Evolutionary conservation across 1,139 yeast species (phyloP).

Genomic region (Wickerhamiella infanticola): DNA sequence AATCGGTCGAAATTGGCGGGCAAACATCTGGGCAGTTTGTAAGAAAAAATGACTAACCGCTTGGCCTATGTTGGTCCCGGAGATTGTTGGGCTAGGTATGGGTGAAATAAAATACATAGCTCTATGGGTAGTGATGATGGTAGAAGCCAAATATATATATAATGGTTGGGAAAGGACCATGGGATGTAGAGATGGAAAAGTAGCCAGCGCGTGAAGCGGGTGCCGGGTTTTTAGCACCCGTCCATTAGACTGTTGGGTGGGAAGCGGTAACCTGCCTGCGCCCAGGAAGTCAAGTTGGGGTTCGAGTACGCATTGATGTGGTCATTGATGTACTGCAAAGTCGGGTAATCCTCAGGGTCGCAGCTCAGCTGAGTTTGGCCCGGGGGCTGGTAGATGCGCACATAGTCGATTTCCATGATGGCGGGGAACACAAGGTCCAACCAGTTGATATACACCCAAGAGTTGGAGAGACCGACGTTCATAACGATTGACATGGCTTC

Average conservation of each 20-base stretch:
- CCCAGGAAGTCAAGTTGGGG: conserved; percentile 51
- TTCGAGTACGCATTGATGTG: conserved; percentile 51
- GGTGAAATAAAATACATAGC: no score
- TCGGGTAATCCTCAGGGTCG: conserved; percentile 63
- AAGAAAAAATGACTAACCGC: no score
- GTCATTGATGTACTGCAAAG: conserved; percentile 49
- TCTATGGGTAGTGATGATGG: no score
- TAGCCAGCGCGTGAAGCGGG: no score
- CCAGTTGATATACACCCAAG: conserved; percentile 81
- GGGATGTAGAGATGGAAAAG: no score
- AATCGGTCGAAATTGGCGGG: background rate
- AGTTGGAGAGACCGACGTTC: conserved; percentile 65
- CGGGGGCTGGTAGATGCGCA: conserved; percentile 62
- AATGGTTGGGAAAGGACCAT: no score
- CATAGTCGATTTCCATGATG: conserved; percentile 53
- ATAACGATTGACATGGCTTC: conserved; percentile 77
- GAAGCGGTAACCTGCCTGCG: conserved; percentile 45
- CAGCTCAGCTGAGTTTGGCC: conserved; percentile 42
- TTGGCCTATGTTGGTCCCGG: no score
- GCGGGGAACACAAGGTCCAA: conserved; percentile 51
- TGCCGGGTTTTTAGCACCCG: conserved; percentile 19
- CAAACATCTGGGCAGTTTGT: background rate
- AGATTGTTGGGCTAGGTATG: no score
- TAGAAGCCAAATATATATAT: no score
- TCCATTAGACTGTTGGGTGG: conserved; percentile 42